Evolutionary conservation across 352 stramenopile genomes (phyloP).

Genomic region (Thraustochytrium sp.): DNA sequence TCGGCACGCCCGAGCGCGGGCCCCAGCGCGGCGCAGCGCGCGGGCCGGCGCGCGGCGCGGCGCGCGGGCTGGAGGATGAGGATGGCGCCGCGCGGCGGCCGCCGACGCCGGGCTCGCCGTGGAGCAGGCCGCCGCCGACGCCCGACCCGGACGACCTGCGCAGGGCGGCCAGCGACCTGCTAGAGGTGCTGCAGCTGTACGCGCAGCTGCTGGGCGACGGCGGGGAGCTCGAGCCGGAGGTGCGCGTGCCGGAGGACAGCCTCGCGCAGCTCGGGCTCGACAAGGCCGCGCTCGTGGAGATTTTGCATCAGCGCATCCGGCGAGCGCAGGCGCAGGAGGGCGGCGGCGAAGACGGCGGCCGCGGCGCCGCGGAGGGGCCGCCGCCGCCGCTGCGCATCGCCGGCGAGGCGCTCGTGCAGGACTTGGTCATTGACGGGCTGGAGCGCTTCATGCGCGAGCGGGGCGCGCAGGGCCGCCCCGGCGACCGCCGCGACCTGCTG

Average conservation of each 20-base stretch:
- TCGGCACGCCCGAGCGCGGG: too few relatives aligned
- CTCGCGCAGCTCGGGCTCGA: background rate
- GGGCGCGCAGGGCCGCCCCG: background rate
- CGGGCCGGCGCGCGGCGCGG: too few relatives aligned
- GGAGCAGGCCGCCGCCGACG: background rate
- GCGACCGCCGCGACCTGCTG: background rate
- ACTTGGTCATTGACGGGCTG: background rate
- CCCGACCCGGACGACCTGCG: background rate
- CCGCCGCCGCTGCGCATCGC: background rate
- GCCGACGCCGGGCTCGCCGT: too few relatives aligned
- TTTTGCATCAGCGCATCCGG: background rate
- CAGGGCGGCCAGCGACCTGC: background rate
- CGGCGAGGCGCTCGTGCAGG: conserved; percentile 11
- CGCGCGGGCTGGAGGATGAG: too few relatives aligned
- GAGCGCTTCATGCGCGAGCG: background rate
- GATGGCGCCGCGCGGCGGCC: too few relatives aligned
- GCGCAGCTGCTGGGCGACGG: background rate
- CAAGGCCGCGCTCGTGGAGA: background rate
- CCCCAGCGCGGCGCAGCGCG: too few relatives aligned
- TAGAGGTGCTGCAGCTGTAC: conserved; percentile 2
- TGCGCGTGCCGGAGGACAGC: background rate
- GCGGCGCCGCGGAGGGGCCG: background rate
- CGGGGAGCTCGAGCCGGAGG: background rate
- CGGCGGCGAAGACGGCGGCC: background rate
- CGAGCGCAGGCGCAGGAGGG: background rate